Evolutionary conservation across 805 yeast genomes (phyloP).

Genomic region (Tanozyma kutaoensis): DNA sequence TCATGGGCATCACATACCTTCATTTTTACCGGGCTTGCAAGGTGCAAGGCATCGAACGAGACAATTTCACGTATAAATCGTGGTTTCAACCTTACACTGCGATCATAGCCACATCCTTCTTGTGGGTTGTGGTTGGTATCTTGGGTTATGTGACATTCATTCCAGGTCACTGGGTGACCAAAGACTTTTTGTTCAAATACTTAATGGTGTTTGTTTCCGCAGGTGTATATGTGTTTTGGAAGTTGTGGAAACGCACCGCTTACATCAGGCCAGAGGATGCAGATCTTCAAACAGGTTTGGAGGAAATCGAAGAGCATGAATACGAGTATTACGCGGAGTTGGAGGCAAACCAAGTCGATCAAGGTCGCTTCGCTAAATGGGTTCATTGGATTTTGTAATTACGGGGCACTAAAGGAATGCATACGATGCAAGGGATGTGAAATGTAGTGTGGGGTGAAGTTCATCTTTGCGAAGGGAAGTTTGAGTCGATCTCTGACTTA

Average conservation of each 20-base stretch:
- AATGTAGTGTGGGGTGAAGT: too few relatives aligned
- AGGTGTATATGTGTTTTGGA: constrained; percentile 21
- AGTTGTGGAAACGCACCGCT: constrained; percentile 2
- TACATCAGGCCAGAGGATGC: constrained; percentile 28
- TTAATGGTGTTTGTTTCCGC: constrained; percentile 46
- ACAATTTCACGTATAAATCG: constrained; percentile 23
- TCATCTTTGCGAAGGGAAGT: too few relatives aligned
- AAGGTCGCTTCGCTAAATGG: too few relatives aligned
- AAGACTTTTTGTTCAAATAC: constrained; percentile 55
- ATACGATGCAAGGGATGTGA: too few relatives aligned
- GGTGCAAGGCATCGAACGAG: constrained; percentile 17
- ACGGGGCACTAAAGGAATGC: too few relatives aligned
- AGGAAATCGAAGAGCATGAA: constrained; percentile 38
- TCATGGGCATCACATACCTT: constrained; percentile 9
- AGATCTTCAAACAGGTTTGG: constrained; percentile 30
- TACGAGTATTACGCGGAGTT: constrained; percentile 22
- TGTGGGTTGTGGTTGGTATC: constrained; percentile 34
- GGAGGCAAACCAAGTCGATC: too few relatives aligned
- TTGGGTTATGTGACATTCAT: constrained; percentile 61
- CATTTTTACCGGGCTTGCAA: constrained; percentile 10
- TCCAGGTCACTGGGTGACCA: constrained; percentile 50
- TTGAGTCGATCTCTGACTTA: too few relatives aligned
- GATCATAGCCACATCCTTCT: constrained; percentile 11
- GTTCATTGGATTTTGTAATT: too few relatives aligned
- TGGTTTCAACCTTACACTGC: constrained; percentile 32